These are phyloP conservation scores for Kodamaea kakaduensis DNA, from an alignment of 805 yeast species.

Conservation along the genomic window DNA sequence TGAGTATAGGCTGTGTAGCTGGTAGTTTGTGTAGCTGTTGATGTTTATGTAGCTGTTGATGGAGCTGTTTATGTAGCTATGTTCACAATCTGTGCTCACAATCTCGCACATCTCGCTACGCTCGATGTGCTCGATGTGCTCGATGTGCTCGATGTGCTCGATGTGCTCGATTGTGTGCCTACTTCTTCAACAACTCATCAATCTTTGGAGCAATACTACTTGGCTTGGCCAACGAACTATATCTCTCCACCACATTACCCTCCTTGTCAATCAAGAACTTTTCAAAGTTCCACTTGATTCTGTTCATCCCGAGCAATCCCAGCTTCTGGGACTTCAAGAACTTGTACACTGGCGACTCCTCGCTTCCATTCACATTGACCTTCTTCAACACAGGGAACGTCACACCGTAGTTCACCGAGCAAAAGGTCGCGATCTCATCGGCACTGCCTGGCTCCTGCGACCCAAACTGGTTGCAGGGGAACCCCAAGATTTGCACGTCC, in stretches of 20 bases:
- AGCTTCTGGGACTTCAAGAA: constrained; percentile 62
- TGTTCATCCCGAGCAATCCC: constrained; percentile 41
- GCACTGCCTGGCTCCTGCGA: constrained; percentile 40
- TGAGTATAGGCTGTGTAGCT: too few relatives aligned
- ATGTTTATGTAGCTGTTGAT: too few relatives aligned
- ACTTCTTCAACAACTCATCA: constrained; percentile 48
- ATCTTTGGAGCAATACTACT: constrained; percentile 35
- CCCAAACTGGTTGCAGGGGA: constrained; percentile 45
- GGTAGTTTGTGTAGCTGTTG: too few relatives aligned
- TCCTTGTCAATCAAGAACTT: constrained; percentile 39
- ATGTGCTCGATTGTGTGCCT: neutral
- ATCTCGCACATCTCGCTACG: too few relatives aligned
- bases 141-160: neutral
- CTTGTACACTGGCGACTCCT: constrained; percentile 75
- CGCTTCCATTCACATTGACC: constrained; percentile 82
- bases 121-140: too few relatives aligned
- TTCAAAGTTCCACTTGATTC: constrained; percentile 45
- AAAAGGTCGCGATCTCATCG: constrained; percentile 67
- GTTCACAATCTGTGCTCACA: too few relatives aligned
- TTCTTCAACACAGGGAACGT: constrained; percentile 85
- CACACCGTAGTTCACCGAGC: constrained; percentile 82
- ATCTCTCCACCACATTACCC: constrained; percentile 47
- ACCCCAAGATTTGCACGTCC: constrained; percentile 37
- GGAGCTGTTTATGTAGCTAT: too few relatives aligned
- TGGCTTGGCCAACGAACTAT: constrained; percentile 61